Evolutionary conservation across 345 rosid genomes (phyloP).

Genomic region (Pugionium dolabratum): DNA sequence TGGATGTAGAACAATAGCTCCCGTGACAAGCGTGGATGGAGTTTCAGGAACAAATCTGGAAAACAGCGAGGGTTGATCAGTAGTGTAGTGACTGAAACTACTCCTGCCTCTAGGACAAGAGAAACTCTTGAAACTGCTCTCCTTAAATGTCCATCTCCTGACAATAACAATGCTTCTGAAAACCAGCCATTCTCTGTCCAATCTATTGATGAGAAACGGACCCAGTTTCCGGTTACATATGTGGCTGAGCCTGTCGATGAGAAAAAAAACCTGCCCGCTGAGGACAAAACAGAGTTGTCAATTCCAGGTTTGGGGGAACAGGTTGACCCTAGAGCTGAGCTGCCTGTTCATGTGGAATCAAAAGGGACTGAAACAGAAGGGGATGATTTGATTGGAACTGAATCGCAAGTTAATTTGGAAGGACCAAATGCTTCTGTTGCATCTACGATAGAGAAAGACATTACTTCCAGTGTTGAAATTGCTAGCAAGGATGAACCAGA

Average conservation of each 20-base stretch:
- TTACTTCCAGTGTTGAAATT: constrained; percentile 35
- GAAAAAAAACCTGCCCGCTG: not conserved
- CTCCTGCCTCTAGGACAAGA: constrained; percentile 43
- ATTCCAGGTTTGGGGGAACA: constrained; percentile 27
- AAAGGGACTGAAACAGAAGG: constrained; percentile 39
- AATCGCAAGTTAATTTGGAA: constrained; percentile 1
- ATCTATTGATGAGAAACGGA: constrained; percentile 52
- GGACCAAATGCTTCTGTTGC: constrained; percentile 15
- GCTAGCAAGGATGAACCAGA: constrained; percentile 35
- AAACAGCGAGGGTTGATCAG: constrained; percentile 67
- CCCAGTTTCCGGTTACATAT: constrained; percentile 29
- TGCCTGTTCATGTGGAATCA: constrained; percentile 36
- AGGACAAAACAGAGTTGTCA: constrained; percentile 14
- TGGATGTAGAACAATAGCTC: constrained; percentile 57
- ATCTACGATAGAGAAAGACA: constrained; percentile 19
- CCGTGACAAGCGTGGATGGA: constrained; percentile 66
- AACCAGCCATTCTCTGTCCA: constrained; percentile 45
- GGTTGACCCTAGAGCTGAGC: constrained; percentile 38
- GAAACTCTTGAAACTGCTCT: constrained; percentile 59
- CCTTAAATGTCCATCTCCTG: constrained; percentile 45
- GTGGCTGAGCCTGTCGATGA: constrained; percentile 34
- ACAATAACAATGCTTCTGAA: constrained; percentile 36
- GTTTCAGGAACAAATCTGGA: constrained; percentile 77
- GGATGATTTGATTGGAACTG: constrained; percentile 11
- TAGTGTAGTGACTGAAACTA: constrained; percentile 50